Base-by-base conservation (phyloP, 306 rosid genomes). In the Cucurbita pepo region DNA sequence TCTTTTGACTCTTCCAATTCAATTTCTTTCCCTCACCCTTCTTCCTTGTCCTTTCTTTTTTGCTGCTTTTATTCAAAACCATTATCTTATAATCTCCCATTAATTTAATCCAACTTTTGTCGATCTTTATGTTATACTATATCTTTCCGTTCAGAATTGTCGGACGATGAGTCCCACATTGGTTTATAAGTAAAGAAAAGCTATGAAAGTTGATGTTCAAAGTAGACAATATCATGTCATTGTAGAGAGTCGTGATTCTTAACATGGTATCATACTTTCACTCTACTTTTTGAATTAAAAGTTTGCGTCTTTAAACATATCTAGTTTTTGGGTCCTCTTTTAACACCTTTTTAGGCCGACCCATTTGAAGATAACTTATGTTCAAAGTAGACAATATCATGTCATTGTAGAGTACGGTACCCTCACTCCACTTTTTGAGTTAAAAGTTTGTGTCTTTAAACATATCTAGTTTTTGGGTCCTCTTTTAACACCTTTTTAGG, bases 1-100 rank as follows among this genome's bases (percentile, higher is more conserved):
- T 65, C 55, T 44, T 65, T 65, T 65, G 72, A 19, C 72, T 65
- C 72, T 65, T 65, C 72, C 53, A 65, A 9, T 62, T 38, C 12
- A 7, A 3, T 59, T 30, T 58, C 2, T 58, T 37, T 61, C 38
- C 12, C 34, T 12, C 13, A 1, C 11, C 10, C 11, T 8, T 43
- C 1, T 0, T 22, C 45, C 45, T 65, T 65, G 71, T 65, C 71
- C 13, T 62, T 50, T 50, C 54, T 50, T 50, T 14, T 5, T 11
- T 5, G 11, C 13, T 44, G 7, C 37, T 64, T 64, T n/a, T 10
- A 0, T 5, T 3, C 7, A 40, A 61, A 38, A 16, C 8, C 18
- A 38, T 62, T 62, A 40, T 9, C 8, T 18, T 62, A 62, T 62
- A 2, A 40, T 5, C n/a, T 38, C 3, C 7, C 21, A 38, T 9